Base-by-base conservation (phyloP, 352 stramenopile genomes). In the Globisporangium heterothallicum region DNA sequence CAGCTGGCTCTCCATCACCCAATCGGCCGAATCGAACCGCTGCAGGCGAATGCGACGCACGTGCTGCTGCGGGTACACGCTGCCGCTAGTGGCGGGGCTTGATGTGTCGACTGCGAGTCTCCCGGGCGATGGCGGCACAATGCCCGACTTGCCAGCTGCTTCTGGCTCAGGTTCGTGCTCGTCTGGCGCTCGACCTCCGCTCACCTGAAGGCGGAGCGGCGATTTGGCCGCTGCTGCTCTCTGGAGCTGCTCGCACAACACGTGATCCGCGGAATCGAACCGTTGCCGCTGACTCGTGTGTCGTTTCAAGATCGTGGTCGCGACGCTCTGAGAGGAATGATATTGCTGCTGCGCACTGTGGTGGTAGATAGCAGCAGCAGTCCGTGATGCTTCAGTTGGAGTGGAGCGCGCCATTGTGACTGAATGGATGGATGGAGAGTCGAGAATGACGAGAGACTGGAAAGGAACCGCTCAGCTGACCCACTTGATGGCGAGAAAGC, bases 21-120 rank as follows among this genome's bases (percentile, higher is more conserved):
- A 89, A 34, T 89, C 78, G 45, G 75, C 78, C 44, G 78, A 89
- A 61, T 89, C 78, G 49, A 89, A 89, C 22, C 78, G 73, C 52
- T 89, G 78, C 22, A 87, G 38, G 3, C 71, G 70, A 14, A 84
- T 66, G 58, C 74, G 75, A 4, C 59, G 67, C 19, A 89, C 68
- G 25, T 74, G 64, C 40, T 86, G 69, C 3, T 53, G 65, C 0
- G 55, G 36, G 16, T 73, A 59, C 22, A 36, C 25, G 1, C 27
- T 45, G 9, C 38, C 56, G 16, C 18, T 21, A 12, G 46, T 36
- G 1, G n/a, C 9, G 18, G 5, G 13, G 26, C 25, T 46, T 47
- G 25, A 24, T 4, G 24, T 16, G 34, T 48, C 18, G 18, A 47
- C 43, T 21, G 19, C 12, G 16, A 51, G 22, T 10, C 49, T 14